Evolutionary conservation across 2,329 filamentous ascomycete genomes (phyloP), one percentile per base, ranked within the genome.

Genomic region (Venturia nashicola): DNA sequence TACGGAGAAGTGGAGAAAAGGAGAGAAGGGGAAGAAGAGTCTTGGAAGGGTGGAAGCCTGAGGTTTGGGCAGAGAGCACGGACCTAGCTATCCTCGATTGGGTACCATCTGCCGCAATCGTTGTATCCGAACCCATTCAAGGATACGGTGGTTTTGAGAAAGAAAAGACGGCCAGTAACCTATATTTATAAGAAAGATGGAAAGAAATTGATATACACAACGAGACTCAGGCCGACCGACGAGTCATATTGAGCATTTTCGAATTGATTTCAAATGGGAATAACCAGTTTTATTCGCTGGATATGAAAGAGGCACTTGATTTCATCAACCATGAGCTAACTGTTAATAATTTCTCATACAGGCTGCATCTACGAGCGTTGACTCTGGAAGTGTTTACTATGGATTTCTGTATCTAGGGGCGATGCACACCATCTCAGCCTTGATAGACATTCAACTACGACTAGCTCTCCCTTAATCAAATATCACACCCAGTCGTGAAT

Each of bases 401-500:
- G 6, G 5, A 11, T 39, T 5, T 39, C 36, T 39, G 36, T 5
- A 7, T 39, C 36, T 11, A 3, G 5, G 7, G 36, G 36, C 36
- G 36, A 39, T 39, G 27, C 27, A 5, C 20, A 27, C 9, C 11
- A 27, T 27, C 20, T 20, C 46, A 27, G 46, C 46, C 20, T 14
- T 51, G 16, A 27, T 20, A 6, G 27, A 27, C 16, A 51, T 16
- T 2, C 20, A 20, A 27, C 23, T 1, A 12, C 46, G 20, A 48
- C 3, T 20, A 8, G 6, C 3, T 39, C 23, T n/a, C 20, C 8
- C n/a, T 65, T 23, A 65, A 9, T 61, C 63, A 62, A 65, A 65
- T 18, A 57, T 57, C 14, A 64, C 64, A 39, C 34, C 64, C 3
- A n/a, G n/a, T n/a, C n/a, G n/a, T n/a, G n/a, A n/a, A n/a, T n/a